phyloP scores from a whole-genome alignment of 176 grass and related monocot genomes.

The Carex littledalei region DNA sequence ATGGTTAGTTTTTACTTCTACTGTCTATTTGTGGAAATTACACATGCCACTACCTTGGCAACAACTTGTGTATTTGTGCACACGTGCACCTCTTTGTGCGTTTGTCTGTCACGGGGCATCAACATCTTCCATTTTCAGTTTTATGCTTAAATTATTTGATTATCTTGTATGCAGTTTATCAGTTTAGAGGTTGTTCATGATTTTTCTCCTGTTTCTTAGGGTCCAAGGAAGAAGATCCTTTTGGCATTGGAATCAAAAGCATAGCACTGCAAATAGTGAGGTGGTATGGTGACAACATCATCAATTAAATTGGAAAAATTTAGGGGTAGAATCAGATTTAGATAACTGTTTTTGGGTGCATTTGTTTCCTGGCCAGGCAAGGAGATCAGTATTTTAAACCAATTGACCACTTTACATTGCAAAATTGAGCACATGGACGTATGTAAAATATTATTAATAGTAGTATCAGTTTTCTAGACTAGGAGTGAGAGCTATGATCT shows the following conservation, averaged over 20 bases:
- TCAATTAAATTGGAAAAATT: constrained; percentile 7
- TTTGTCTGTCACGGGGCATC: not conserved
- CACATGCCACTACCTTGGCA: not conserved
- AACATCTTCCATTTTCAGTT: not conserved
- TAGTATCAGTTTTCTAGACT: not conserved
- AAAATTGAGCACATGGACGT: not conserved
- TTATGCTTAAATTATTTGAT: not conserved
- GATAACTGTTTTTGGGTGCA: not conserved
- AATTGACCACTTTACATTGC: constrained; percentile 20
- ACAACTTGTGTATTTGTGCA: not conserved
- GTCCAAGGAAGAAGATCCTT: constrained; percentile 98
- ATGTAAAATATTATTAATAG: constrained; percentile 15
- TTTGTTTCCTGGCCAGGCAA: not conserved
- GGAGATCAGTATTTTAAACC: not conserved
- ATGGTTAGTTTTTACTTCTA: constrained; percentile 49
- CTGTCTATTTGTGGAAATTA: constrained; percentile 1
- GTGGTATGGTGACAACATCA: constrained; percentile 25
- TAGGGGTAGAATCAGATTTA: constrained; percentile 4
- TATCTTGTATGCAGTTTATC: not conserved
- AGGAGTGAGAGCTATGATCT: not conserved
- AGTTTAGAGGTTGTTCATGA: not conserved
- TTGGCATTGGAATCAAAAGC: constrained; percentile 74
- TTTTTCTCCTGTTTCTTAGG: constrained; percentile 45
- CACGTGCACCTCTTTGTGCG: not conserved
- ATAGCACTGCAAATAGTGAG: constrained; percentile 25